These are phyloP conservation scores for Cyamopsis tetragonoloba DNA, from an alignment of 306 rosid species.

Conservation along the genomic window DNA sequence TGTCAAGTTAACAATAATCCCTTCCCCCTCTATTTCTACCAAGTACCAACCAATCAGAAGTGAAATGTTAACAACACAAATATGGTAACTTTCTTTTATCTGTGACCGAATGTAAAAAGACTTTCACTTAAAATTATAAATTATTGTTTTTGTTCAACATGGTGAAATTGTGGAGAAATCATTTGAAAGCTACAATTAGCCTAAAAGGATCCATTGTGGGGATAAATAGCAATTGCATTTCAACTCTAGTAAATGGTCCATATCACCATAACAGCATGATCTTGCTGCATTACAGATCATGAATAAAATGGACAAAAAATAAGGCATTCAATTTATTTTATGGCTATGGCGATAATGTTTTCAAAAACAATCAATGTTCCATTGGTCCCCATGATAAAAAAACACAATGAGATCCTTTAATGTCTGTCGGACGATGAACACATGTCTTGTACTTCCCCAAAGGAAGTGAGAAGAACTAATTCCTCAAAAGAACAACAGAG, in stretches of 20 bases:
- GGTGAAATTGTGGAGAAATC: not conserved
- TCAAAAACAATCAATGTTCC: conserved; percentile 28
- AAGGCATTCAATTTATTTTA: not conserved
- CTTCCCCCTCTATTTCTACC: no score
- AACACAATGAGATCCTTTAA: conserved; percentile 23
- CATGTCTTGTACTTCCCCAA: conserved; percentile 19
- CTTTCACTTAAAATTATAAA: no score
- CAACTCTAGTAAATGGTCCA: not conserved
- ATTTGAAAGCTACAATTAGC: not conserved
- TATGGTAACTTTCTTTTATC: no score
- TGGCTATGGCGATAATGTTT: not conserved
- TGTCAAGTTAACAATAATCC: no score
- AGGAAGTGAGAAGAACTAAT: conserved; percentile 19
- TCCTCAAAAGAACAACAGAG: conserved; percentile 22
- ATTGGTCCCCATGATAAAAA: conserved; percentile 25
- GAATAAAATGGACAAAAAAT: not conserved
- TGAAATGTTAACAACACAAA: no score
- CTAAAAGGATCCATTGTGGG: not conserved
- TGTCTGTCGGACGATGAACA: conserved; percentile 29
- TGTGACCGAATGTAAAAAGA: no score
- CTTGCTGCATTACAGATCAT: not conserved
- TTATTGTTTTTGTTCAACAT: no score
- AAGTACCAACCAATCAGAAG: no score
- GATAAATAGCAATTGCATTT: conserved; percentile 7
- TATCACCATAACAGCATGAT: not conserved